phyloP scores from a whole-genome alignment of 345 rosid species.

The Rhodamnia argentea region DNA sequence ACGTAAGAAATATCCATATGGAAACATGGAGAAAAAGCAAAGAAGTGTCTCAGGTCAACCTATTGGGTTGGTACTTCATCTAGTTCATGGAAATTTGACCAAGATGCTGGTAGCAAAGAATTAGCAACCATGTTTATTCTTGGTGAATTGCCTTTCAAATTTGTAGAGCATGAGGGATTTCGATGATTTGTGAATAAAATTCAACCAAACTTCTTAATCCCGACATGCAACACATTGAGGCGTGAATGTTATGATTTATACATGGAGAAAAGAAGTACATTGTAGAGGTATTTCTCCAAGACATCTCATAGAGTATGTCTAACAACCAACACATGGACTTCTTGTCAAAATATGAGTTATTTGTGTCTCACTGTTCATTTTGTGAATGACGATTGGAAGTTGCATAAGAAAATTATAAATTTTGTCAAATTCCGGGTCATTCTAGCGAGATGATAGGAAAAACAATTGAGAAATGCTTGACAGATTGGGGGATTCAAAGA shows the following conservation, averaged over 20 bases:
- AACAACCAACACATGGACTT: no score
- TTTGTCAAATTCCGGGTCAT: not conserved
- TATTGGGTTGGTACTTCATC: no score
- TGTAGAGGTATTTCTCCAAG: no score
- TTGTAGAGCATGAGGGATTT: not conserved
- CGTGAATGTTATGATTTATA: not conserved
- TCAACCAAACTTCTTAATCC: not conserved
- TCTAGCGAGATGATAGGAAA: not conserved
- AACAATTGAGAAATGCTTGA: not conserved
- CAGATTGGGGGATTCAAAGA: not conserved
- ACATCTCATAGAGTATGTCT: no score
- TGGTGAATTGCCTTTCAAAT: not conserved
- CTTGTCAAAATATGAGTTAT: no score
- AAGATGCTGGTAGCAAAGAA: not conserved
- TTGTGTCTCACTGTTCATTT: not conserved
- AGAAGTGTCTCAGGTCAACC: no score
- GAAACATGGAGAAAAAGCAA: no score
- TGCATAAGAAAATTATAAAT: not conserved
- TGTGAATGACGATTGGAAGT: not conserved
- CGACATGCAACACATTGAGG: not conserved
- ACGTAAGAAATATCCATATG: no score
- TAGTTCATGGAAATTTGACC: no score
- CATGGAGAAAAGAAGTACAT: no score
- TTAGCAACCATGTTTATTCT: not conserved
- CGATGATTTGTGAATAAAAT: not conserved